These are phyloP conservation scores for Linum trigynum DNA, from an alignment of 345 rosid species.

Conservation along the genomic window DNA sequence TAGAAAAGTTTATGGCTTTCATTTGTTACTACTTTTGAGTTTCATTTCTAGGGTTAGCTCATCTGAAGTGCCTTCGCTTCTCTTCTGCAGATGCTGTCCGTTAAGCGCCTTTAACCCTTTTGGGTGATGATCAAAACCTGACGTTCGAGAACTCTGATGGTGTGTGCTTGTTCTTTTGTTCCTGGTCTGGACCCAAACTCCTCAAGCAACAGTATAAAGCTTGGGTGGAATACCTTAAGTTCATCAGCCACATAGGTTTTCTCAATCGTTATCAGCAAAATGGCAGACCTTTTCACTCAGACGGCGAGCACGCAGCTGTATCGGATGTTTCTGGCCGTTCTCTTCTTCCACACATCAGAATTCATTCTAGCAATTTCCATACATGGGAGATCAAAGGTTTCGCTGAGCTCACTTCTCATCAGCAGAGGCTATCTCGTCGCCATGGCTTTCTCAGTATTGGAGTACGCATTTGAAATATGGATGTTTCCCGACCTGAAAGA, in stretches of 20 bases:
- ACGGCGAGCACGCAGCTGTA: slow-evolving; percentile 44
- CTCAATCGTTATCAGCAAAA: slow-evolving; percentile 15
- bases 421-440: slow-evolving; percentile 50
- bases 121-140: background rate
- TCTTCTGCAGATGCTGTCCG: background rate
- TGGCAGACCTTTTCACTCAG: slow-evolving; percentile 42
- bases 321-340: slow-evolving; percentile 38
- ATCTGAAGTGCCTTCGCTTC: background rate
- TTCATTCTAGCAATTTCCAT: slow-evolving; percentile 38
- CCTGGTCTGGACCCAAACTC: background rate
- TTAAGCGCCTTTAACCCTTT: background rate
- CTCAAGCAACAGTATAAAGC: background rate
- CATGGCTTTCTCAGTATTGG: slow-evolving; percentile 42
- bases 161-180: background rate
- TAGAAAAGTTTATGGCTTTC: too few relatives aligned
- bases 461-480: slow-evolving; percentile 36
- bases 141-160: background rate
- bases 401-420: slow-evolving; percentile 47
- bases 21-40: too few relatives aligned
- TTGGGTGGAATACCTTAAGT: background rate
- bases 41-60: background rate
- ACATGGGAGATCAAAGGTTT: slow-evolving; percentile 48
- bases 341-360: slow-evolving; percentile 58
- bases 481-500: slow-evolving; percentile 50
- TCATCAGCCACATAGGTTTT: background rate